These are phyloP conservation scores for Gillenia trifoliata DNA, from an alignment of 306 rosid species.

Conservation along the genomic window DNA sequence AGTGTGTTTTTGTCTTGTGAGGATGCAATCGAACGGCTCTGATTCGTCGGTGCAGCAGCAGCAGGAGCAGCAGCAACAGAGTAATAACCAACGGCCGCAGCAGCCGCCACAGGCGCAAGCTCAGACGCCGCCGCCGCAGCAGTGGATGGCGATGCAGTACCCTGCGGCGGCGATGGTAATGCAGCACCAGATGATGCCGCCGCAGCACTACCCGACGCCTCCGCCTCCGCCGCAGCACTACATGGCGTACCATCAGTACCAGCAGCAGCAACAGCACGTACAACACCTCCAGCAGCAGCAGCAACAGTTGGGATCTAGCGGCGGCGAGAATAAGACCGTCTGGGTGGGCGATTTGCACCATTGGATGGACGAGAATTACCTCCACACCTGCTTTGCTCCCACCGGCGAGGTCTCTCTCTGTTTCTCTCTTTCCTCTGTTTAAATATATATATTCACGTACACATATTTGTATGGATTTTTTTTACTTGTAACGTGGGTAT, in stretches of 20 bases:
- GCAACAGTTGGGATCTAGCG: slow-evolving; percentile 50
- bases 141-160: slow-evolving; percentile 83
- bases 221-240: slow-evolving; percentile 52
- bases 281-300: slow-evolving; percentile 38
- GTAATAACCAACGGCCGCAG: slow-evolving; percentile 22
- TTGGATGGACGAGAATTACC: slow-evolving; percentile 94
- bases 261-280: slow-evolving; percentile 45
- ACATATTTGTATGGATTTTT: background rate
- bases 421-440: background rate
- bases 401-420: slow-evolving; percentile 41
- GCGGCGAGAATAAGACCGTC: slow-evolving; percentile 68
- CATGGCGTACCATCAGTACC: slow-evolving; percentile 70
- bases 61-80: slow-evolving; percentile 18
- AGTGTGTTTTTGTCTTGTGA: slow-evolving; percentile 4
- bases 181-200: slow-evolving; percentile 91
- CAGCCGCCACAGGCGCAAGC: slow-evolving; percentile 19
- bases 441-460: background rate
- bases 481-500: background rate
- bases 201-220: slow-evolving; percentile 63
- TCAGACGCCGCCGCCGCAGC: slow-evolving; percentile 31
- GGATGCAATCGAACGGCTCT: slow-evolving; percentile 79
- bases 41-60: slow-evolving; percentile 60
- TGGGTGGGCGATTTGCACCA: slow-evolving; percentile 95
- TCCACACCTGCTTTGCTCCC: slow-evolving; percentile 77
- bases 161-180: slow-evolving; percentile 89